phyloP scores from a whole-genome alignment of 768 basidiomycete species.

The Mrakia gelida region DNA sequence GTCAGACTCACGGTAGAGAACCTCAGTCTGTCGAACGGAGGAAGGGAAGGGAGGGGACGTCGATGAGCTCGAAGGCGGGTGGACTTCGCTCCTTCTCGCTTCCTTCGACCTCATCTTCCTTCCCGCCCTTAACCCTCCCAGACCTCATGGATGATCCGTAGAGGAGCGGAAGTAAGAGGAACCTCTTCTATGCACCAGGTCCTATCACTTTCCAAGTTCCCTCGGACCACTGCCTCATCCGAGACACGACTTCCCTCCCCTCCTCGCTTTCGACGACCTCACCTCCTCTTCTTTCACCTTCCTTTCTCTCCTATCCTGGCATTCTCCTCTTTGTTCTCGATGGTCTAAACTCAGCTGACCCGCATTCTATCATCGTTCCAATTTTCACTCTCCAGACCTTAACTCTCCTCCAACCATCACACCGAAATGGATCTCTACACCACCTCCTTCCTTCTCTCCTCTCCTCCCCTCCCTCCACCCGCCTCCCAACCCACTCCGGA shows the following conservation, averaged over 20 bases:
- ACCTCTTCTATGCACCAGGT: too few relatives aligned
- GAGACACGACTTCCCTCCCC: too few relatives aligned
- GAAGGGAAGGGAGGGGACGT: neutral
- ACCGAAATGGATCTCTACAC: conserved; percentile 84
- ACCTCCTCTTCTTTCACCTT: too few relatives aligned
- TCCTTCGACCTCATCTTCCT: neutral
- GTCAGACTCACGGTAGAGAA: too few relatives aligned
- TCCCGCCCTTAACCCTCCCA: too few relatives aligned
- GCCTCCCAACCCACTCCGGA: conserved; percentile 29
- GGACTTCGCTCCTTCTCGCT: neutral
- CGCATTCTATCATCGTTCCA: neutral
- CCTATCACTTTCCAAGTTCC: too few relatives aligned
- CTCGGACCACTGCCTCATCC: too few relatives aligned
- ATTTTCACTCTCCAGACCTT: neutral
- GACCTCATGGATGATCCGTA: neutral
- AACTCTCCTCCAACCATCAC: neutral
- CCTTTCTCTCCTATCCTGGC: too few relatives aligned
- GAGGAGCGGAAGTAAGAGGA: neutral
- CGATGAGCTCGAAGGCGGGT: neutral
- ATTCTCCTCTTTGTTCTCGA: too few relatives aligned
- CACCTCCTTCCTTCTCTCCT: conserved; percentile 62
- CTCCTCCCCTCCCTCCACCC: conserved; percentile 33
- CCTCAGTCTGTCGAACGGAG: neutral
- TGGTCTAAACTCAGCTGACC: neutral
- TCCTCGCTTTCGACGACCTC: too few relatives aligned